Evolutionary conservation across 1,139 yeast genomes (phyloP).

Genomic region (Kodamaea fungicola): DNA sequence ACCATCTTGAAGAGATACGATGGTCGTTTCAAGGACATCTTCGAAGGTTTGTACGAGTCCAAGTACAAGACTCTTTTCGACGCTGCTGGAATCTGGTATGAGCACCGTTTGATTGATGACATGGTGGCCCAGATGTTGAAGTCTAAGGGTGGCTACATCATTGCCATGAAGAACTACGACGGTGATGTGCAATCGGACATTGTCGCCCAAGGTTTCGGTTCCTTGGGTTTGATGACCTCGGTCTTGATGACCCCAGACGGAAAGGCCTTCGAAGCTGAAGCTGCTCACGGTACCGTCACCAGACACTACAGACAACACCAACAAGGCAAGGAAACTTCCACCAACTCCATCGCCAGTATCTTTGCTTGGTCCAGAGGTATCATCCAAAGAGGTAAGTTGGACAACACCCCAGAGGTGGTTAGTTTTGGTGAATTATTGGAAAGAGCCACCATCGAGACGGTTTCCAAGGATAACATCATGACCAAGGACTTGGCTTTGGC

Average conservation of each 20-base stretch:
- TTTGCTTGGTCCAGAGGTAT: conserved; percentile 88
- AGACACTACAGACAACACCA: conserved; percentile 84
- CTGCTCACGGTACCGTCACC: conserved; percentile 86
- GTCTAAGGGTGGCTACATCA: conserved; percentile 78
- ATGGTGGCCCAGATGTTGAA: conserved; percentile 90
- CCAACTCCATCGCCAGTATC: conserved; percentile 81
- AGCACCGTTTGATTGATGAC: conserved; percentile 80
- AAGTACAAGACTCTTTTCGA: conserved; percentile 59
- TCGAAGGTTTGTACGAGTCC: conserved; percentile 60
- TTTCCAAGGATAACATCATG: conserved; percentile 71
- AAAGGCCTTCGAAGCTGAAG: conserved; percentile 77
- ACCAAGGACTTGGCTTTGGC: conserved; percentile 81
- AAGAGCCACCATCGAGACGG: conserved; percentile 68
- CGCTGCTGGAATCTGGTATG: conserved; percentile 68
- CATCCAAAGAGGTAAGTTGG: conserved; percentile 76
- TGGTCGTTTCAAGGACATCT: conserved; percentile 78
- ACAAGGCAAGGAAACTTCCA: conserved; percentile 79
- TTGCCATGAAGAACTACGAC: conserved; percentile 82
- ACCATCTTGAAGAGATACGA: conserved; percentile 80
- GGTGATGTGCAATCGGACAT: conserved; percentile 86
- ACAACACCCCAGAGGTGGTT: conserved; percentile 66
- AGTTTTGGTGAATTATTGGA: conserved; percentile 65
- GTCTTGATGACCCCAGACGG: conserved; percentile 86
- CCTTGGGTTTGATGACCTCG: conserved; percentile 81
- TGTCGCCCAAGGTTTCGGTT: conserved; percentile 85